Base-by-base conservation (phyloP, 441 rosid species). In the Viola pubescens region DNA sequence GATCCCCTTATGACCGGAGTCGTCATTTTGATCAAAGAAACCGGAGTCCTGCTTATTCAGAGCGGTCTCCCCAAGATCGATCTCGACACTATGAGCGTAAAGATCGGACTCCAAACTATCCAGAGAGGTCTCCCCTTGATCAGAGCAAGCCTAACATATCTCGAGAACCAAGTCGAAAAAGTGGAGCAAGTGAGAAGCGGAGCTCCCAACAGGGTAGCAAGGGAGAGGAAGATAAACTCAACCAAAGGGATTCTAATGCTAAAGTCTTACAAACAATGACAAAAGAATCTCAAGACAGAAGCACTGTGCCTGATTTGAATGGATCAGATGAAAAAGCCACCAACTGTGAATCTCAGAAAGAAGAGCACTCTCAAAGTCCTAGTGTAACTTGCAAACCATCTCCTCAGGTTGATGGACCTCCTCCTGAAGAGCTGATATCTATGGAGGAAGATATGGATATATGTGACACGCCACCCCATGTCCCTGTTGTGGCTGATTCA, bases 381-480 rank as follows among this genome's bases (percentile, higher is more conserved):
- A 71, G 60, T 51, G 66, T 53, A 49, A 73, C 67, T 71, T 65
- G 70, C 71, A 73, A 67, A 66, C 85, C 78, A 61, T 70, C 79
- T 64, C 75, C 82, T 65, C 77, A 53, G 65, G 81, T 64, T 60
- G 75, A 73, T 71, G 87, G 53, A 62, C 76, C 72, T 61, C 82
- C 80, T 66, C 78, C 77, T 38, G 92, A 81, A 77, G 98, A 87
- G 75, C 77, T 84, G 75, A 80, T 70, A 19, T 94, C 99, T 16
- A 94, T 94, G 99, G 99, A 91, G 86, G 99, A 91, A 78, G 99
- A 94, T 78, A 94, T 94, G 99, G 99, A 94, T 74, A 94, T 94
- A 62, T 84, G 94, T 72, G 91, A 94, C 70, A 94, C 99, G 3
- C 99, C 99, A 37, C 99, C 99, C 56, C 96, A 94, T 82, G 80